These are phyloP conservation scores for Talaromyces proteolyticus DNA, from an alignment of 495 filamentous ascomycete species.

Conservation along the genomic window DNA sequence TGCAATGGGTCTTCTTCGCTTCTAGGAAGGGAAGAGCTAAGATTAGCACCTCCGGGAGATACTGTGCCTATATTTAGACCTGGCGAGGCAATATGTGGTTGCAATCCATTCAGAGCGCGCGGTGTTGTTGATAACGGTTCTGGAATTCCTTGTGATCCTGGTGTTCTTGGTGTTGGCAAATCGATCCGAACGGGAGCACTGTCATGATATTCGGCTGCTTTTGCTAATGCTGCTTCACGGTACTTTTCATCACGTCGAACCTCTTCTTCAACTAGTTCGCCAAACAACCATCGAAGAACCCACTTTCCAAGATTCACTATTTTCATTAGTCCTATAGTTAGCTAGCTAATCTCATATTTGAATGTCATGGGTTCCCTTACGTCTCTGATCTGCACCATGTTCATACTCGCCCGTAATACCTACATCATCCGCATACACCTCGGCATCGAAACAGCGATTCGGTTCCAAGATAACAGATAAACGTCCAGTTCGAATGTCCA, in stretches of 20 bases:
- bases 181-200: conserved; percentile 63
- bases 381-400: conserved; percentile 90
- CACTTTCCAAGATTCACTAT: conserved; percentile 95
- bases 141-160: conserved; percentile 41
- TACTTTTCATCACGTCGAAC: conserved; percentile 72
- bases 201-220: conserved; percentile 49
- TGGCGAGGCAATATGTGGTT: conserved; percentile 57
- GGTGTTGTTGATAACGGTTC: conserved; percentile 54
- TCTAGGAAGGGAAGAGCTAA: conserved; percentile 36
- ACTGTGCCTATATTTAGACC: conserved; percentile 73
- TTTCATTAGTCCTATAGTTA: conserved; percentile 10
- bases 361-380: conserved; percentile 43
- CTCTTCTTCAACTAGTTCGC: conserved; percentile 82
- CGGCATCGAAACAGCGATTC: conserved; percentile 95
- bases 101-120: conserved; percentile 54
- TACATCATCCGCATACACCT: conserved; percentile 91
- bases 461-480: conserved; percentile 87
- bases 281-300: conserved; percentile 90
- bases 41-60: conserved; percentile 49
- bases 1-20: conserved; percentile 42
- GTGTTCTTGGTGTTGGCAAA: conserved; percentile 47
- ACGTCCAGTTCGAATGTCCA: conserved; percentile 87
- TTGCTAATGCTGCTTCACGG: conserved; percentile 58
- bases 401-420: conserved; percentile 64
- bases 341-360: conserved; percentile 2